Evolutionary conservation across 768 basidiomycete genomes (phyloP), one percentile per base, ranked within the genome.

Genomic region (Boletus rubescentipes): DNA sequence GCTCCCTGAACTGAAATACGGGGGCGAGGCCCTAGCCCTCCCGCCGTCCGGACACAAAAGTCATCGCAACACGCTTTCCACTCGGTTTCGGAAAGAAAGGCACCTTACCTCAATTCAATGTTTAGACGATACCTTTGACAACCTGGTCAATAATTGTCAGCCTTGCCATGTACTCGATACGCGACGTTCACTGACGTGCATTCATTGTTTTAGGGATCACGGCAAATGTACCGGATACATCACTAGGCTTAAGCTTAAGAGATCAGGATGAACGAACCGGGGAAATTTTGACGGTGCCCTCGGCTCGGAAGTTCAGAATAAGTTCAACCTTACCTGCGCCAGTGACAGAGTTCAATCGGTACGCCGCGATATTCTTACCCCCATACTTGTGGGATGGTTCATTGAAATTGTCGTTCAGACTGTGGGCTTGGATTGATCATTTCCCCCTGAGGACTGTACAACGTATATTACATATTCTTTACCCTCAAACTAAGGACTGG

Each of bases 401-500:
- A 10, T 51, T 57, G 41, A 59, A 44, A 14, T 9, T 5, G 10
- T 46, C 18, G 14, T 41, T 10, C 46, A 71, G 70, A 37, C 45
- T 71, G 5, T 71, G 67, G 50, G 54, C 60, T 31, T 71, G 72
- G 72, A 36, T 71, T 21, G 66, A 68, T 43, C 64, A 63, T 52
- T 71, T 70, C n/a, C 70, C 70, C 11, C 29, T 73, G 53, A 68
- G 63, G 56, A 68, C 71, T 12, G 61, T 61, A 5, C 63, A 70
- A 40, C 72, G 75, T 10, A 67, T 74, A 32, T 53, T 81, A 26
- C 81, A 82, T 54, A 67, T 78, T 12, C 51, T 77, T 41, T 73
- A 73, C 55, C 78, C 81, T 18, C 65, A 73, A 34, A 76, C 74
- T 29, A 61, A 57, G 12, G 62, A 69, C 21, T 82, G 79, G 77